Percentiles rank a stretch among this genome's conserved stretches.
Conservation (phyloP, 768 basidiomycete genomes). For the Boletus rex-veris region DNA sequence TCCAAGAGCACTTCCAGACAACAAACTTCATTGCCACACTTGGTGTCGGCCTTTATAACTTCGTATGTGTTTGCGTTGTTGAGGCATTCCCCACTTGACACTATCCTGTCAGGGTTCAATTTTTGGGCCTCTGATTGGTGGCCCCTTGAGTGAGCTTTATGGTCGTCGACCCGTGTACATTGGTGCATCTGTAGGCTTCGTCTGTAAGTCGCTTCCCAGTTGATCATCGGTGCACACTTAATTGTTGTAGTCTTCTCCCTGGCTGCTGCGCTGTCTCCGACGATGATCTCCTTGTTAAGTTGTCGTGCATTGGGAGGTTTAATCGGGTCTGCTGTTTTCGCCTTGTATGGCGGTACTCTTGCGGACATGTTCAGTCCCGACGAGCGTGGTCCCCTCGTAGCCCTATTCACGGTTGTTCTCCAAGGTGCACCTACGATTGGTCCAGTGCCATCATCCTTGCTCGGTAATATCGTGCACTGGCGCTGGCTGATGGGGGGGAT, state of each 20-base stretch:
- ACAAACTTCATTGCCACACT: slow-evolving; percentile 15
- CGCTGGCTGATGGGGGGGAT: slow-evolving; percentile 23
- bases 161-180: slow-evolving; percentile 23
- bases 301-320: slow-evolving; percentile 24
- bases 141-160: slow-evolving; percentile 23
- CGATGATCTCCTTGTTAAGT: slow-evolving; percentile 12
- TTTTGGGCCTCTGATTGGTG: slow-evolving; percentile 22
- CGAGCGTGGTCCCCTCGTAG: slow-evolving; percentile 22
- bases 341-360: slow-evolving; percentile 25
- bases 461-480: slow-evolving; percentile 21
- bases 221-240: not conserved
- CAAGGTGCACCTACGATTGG: slow-evolving; percentile 28
- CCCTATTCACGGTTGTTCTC: slow-evolving; percentile 23
- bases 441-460: slow-evolving; percentile 24
- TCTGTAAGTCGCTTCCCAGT: slow-evolving; percentile 2
- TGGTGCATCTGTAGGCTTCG: slow-evolving; percentile 18
- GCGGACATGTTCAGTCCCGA: slow-evolving; percentile 23
- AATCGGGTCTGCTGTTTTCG: slow-evolving; percentile 18
- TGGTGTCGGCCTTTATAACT: slow-evolving; percentile 22
- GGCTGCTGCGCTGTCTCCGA: slow-evolving; percentile 17
- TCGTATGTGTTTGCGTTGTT: slow-evolving; percentile 3
- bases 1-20: slow-evolving; percentile 21
- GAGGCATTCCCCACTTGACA: not conserved
- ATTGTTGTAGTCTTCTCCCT: slow-evolving; percentile 17
- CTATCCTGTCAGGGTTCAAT: slow-evolving; percentile 12